A percentile compares a stretch with the other conserved stretches of the same genome.
phyloP scores from a whole-genome alignment of 2,329 filamentous ascomycete species.

The Malbranchea zuffiana region DNA sequence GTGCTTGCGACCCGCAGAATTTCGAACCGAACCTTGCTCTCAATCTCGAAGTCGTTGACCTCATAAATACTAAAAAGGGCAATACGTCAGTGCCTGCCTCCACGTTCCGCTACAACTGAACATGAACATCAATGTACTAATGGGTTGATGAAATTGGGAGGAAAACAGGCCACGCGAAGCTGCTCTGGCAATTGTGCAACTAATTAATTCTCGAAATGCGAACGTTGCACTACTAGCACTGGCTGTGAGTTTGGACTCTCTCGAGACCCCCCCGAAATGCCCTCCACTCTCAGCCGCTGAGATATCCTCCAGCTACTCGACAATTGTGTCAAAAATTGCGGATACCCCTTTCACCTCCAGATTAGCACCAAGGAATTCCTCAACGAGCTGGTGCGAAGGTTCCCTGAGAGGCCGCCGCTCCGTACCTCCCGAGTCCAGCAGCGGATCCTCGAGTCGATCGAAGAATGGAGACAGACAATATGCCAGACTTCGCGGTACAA shows the following conservation, averaged over 20 bases:
- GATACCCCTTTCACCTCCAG: conserved; percentile 96
- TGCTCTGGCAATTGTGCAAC: conserved; percentile 81
- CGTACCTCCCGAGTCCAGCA: conserved; percentile 77
- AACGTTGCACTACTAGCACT: conserved; percentile 87
- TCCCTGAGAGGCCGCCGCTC: conserved; percentile 83
- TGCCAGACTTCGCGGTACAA: conserved; percentile 97
- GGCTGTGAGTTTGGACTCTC: conserved; percentile 39
- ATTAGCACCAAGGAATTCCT: conserved; percentile 98
- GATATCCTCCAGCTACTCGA: conserved; percentile 58
- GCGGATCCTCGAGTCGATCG: conserved; percentile 89
- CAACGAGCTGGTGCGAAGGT: conserved; percentile 91
- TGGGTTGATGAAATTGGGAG: no score
- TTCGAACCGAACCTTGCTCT: conserved; percentile 95
- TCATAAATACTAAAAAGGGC: conserved; percentile 96
- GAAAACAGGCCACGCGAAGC: conserved; percentile 83
- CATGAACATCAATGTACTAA: conserved; percentile 16
- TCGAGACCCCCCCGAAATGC: not conserved
- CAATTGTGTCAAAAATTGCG: conserved; percentile 99
- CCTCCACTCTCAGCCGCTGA: conserved; percentile 2
- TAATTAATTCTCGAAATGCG: conserved; percentile 92
- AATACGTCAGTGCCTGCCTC: conserved; percentile 48
- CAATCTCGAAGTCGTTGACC: conserved; percentile 89
- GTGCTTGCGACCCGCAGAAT: conserved; percentile 92
- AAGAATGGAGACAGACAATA: conserved; percentile 97
- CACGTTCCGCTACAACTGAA: no score